Conservation (phyloP, 345 rosid species). For the Acer saccharum region DNA sequence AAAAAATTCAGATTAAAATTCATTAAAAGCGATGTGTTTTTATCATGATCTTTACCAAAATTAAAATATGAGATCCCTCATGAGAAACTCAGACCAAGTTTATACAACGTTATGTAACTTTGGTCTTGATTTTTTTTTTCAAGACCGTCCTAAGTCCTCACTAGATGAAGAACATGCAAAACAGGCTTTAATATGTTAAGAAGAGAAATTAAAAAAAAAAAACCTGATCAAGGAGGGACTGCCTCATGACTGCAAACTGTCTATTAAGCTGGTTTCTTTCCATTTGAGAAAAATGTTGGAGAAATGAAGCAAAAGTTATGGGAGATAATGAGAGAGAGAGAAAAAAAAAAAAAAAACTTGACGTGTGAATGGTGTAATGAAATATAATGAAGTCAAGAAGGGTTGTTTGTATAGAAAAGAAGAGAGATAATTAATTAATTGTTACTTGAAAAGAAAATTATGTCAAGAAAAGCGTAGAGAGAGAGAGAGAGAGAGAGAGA, state of each 20-base stretch:
- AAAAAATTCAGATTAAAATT: too few species aligned
- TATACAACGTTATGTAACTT: too few species aligned
- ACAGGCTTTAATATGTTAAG: too few species aligned
- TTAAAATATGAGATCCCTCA: too few species aligned
- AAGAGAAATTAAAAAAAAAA: too few species aligned
- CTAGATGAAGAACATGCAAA: too few species aligned
- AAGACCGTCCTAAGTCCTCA: too few species aligned
- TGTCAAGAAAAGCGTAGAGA: conserved; percentile 4
- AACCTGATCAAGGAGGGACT: conserved; percentile 73
- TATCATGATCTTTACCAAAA: too few species aligned
- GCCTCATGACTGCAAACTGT: conserved; percentile 55
- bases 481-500: background rate
- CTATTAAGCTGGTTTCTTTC: conserved; percentile 45
- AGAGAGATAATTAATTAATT: background rate
- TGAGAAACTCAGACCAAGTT: too few species aligned
- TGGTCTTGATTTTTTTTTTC: too few species aligned
- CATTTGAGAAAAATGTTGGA: conserved; percentile 26
- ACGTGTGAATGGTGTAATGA: conserved; percentile 15
- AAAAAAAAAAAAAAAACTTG: background rate
- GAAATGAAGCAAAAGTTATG: background rate
- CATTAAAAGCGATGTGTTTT: too few species aligned
- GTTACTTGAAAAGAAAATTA: background rate
- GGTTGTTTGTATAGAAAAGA: conserved; percentile 24
- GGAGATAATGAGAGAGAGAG: background rate
- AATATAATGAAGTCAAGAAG: conserved; percentile 7